Conservation (phyloP, 768 basidiomycete species). For the Boletellus sp. region DNA sequence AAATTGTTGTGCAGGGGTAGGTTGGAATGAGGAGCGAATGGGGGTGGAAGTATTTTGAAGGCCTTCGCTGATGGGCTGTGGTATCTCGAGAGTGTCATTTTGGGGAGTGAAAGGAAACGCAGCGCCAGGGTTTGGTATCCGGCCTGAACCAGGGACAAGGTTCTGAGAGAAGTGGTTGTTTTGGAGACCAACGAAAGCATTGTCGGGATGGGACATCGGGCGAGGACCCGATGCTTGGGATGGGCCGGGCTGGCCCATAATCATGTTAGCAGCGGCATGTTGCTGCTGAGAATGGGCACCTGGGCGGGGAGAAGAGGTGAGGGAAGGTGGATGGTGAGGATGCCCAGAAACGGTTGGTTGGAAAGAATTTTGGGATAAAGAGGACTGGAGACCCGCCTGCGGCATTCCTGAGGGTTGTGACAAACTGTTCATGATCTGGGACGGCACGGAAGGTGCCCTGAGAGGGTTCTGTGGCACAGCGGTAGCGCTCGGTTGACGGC, state of each 20-base stretch:
- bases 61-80: conserved; percentile 39
- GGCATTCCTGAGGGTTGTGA: conserved; percentile 34
- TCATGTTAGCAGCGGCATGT: conserved; percentile 24
- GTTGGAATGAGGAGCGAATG: conserved; percentile 41
- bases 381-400: conserved; percentile 27
- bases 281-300: conserved; percentile 28
- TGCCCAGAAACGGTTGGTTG: conserved; percentile 24
- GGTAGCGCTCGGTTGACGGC: conserved; percentile 36
- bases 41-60: conserved; percentile 37
- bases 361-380: conserved; percentile 31
- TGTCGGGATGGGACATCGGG: conserved; percentile 46
- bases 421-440: conserved; percentile 48
- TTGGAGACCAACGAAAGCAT: conserved; percentile 43
- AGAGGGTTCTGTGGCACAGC: conserved; percentile 41
- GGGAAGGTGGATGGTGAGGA: conserved; percentile 28
- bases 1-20: conserved; percentile 63
- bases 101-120: conserved; percentile 47
- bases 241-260: conserved; percentile 30
- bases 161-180: conserved; percentile 32
- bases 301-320: conserved; percentile 32
- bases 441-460: conserved; percentile 42
- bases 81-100: conserved; percentile 43
- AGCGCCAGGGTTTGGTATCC: conserved; percentile 33
- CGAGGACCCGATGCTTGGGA: conserved; percentile 29
- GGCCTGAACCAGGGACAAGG: conserved; percentile 33